Conservation (phyloP, 768 basidiomycete genomes). For the Hygrophorus pudorinus region DNA sequence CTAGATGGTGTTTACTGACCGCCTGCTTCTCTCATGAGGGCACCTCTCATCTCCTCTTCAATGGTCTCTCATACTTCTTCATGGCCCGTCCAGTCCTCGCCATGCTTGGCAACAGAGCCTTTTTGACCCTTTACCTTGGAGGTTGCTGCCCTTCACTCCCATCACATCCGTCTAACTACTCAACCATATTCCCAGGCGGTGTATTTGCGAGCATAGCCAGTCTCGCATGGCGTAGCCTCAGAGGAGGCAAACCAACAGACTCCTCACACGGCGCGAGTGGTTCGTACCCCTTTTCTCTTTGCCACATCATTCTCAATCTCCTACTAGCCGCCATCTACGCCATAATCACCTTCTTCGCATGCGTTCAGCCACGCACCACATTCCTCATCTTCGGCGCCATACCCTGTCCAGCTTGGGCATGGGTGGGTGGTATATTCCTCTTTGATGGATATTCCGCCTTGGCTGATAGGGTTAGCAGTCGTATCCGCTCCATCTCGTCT, state of each 20-base stretch:
- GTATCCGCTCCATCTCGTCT: not conserved
- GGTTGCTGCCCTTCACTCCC: conserved; percentile 28
- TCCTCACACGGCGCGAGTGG: conserved; percentile 64
- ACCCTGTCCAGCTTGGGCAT: conserved; percentile 72
- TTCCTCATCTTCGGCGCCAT: conserved; percentile 70
- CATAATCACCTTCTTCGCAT: conserved; percentile 62
- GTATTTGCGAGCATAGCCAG: conserved; percentile 42
- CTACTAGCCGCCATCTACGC: conserved; percentile 60
- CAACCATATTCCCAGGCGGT: conserved; percentile 35
- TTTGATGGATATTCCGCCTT: conserved; percentile 46
- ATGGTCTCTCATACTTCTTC: conserved; percentile 71
- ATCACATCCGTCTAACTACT: conserved; percentile 3
- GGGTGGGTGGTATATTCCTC: conserved; percentile 55
- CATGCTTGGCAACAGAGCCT: conserved; percentile 55
- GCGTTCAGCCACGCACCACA: conserved; percentile 50
- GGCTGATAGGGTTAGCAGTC: conserved; percentile 25
- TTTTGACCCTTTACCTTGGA: conserved; percentile 65
- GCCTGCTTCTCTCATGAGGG: conserved; percentile 62
- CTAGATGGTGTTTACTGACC: conserved; percentile 72
- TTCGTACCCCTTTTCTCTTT: conserved; percentile 19
- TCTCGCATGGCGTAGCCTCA: conserved; percentile 36
- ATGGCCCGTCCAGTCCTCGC: conserved; percentile 56
- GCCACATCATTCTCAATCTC: conserved; percentile 2
- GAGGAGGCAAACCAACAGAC: conserved; percentile 17
- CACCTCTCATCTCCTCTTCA: conserved; percentile 56